Percentiles rank a stretch among this genome's conserved stretches.
Evolutionary conservation across 441 rosid species (phyloP).

Genomic region (Rhodomyrtus psidioides): DNA sequence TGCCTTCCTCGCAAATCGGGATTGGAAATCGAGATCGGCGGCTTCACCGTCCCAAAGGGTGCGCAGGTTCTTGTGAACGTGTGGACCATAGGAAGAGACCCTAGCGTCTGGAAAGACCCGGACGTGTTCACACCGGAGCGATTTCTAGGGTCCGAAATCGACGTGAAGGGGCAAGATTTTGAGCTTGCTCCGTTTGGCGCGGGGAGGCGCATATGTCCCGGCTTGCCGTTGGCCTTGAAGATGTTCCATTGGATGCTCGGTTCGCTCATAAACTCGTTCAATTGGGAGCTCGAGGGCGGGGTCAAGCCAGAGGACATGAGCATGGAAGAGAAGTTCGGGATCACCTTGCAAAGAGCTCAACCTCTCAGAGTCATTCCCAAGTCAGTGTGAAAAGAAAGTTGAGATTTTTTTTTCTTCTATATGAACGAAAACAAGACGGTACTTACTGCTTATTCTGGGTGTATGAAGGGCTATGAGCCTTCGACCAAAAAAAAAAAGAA

Average conservation of each 20-base stretch:
- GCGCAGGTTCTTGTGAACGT: slow-evolving; percentile 29
- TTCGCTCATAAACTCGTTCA: background rate
- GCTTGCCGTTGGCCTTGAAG: background rate
- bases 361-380: background rate
- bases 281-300: background rate
- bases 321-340: background rate
- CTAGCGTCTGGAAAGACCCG: slow-evolving; percentile 31
- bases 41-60: slow-evolving; percentile 4
- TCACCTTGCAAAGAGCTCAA: background rate
- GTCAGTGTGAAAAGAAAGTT: background rate
- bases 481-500: too few relatives aligned
- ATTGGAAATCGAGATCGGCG: slow-evolving; percentile 1
- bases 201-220: background rate
- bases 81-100: slow-evolving; percentile 49
- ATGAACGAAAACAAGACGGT: too few relatives aligned
- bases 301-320: background rate
- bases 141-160: slow-evolving; percentile 23
- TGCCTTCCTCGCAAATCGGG: slow-evolving; percentile 12
- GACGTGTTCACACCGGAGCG: slow-evolving; percentile 35
- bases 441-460: too few relatives aligned
- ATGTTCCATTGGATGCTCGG: background rate
- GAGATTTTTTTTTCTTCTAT: too few relatives aligned
- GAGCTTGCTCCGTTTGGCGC: slow-evolving; percentile 7
- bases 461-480: too few relatives aligned
- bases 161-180: slow-evolving; percentile 1